Percentiles rank a stretch among this genome's conserved stretches.
Conservation (phyloP, 495 filamentous ascomycete genomes). For the Tuber microsphaerosporum region DNA sequence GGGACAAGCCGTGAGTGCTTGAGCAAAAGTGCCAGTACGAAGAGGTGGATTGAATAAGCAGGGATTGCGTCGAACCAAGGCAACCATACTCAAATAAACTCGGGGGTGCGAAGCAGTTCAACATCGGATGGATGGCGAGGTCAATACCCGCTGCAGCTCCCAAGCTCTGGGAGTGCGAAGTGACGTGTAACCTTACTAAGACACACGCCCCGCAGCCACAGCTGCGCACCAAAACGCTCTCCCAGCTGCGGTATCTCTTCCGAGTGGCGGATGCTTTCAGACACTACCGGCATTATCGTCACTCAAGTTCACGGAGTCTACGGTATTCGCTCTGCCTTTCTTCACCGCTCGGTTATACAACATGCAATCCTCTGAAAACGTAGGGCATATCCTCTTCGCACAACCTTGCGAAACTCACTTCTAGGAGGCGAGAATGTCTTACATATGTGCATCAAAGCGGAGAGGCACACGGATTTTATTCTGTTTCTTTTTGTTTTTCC, state of each 20-base stretch:
- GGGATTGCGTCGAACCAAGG: too few relatives aligned
- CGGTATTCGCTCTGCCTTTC: neutral
- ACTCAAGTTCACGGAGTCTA: too few relatives aligned
- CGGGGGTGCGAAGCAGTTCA: neutral
- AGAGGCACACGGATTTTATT: neutral
- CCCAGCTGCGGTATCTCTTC: neutral
- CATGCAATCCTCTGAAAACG: too few relatives aligned
- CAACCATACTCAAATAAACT: too few relatives aligned
- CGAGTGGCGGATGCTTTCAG: neutral
- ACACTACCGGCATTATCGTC: neutral
- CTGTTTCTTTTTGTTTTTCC: neutral
- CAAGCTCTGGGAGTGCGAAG: neutral
- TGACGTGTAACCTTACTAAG: neutral
- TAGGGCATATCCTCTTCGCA: neutral
- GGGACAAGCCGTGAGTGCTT: too few relatives aligned
- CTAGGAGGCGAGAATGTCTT: neutral
- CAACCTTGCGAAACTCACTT: neutral
- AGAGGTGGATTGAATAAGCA: too few relatives aligned
- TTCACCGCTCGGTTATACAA: neutral
- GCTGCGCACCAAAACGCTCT: neutral
- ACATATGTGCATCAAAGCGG: neutral
- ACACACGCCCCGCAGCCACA: neutral
- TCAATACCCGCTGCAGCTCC: neutral
- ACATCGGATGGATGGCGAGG: neutral
- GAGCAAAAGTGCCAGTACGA: too few relatives aligned